phyloP scores from a whole-genome alignment of 1,284 basidiomycete species.

The Hypsizygus ulmarius region DNA sequence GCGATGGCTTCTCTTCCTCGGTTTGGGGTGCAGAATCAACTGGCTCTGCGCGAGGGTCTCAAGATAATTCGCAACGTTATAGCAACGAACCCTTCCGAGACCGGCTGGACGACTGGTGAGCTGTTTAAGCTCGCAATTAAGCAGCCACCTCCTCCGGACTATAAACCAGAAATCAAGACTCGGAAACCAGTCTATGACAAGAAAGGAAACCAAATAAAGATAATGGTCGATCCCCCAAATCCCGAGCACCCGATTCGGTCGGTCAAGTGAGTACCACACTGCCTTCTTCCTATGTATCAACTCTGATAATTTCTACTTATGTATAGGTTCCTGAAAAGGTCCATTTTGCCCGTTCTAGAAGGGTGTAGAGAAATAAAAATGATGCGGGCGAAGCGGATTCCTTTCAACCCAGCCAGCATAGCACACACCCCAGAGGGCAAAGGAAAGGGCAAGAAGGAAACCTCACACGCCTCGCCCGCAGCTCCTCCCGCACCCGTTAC shows the following conservation, averaged over 20 bases:
- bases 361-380: constrained; percentile 43
- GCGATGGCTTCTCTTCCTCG: constrained; percentile 15
- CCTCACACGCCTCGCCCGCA: constrained; percentile 13
- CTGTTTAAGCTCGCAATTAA: constrained; percentile 41
- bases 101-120: constrained; percentile 40
- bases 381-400: constrained; percentile 35
- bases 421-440: constrained; percentile 2
- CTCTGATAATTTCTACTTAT: background rate
- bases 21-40: constrained; percentile 19
- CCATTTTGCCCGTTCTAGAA: constrained; percentile 48
- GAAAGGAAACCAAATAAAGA: constrained; percentile 12
- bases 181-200: constrained; percentile 11
- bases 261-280: constrained; percentile 37
- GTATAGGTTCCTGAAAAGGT: constrained; percentile 54
- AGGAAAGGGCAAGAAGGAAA: constrained; percentile 22
- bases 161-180: constrained; percentile 11
- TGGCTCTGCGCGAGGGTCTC: constrained; percentile 33
- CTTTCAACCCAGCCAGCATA: constrained; percentile 25
- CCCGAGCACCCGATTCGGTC: constrained; percentile 50
- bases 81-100: constrained; percentile 24
- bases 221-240: constrained; percentile 30
- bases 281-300: background rate
- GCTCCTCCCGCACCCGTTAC: constrained; percentile 15
- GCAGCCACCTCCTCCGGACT: constrained; percentile 28
- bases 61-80: constrained; percentile 37